Evolutionary conservation across 352 stramenopile genomes (phyloP).

Genomic region (Phytophthora brassicae): DNA sequence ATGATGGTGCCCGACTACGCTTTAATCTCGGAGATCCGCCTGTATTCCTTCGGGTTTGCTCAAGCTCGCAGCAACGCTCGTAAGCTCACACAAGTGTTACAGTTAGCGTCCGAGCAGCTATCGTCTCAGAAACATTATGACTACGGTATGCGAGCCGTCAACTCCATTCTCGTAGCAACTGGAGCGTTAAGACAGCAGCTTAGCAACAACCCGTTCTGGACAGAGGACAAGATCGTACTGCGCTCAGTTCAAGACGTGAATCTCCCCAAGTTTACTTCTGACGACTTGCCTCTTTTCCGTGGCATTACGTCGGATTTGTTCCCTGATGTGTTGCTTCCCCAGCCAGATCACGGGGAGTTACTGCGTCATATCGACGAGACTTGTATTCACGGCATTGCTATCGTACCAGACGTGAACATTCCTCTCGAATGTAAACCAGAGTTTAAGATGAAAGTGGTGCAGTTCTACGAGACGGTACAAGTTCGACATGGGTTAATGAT

Average conservation of each 20-base stretch:
- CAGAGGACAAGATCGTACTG: conserved; percentile 92
- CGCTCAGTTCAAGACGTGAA: conserved; percentile 94
- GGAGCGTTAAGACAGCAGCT: conserved; percentile 90
- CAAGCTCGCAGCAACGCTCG: conserved; percentile 87
- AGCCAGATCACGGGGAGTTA: conserved; percentile 84
- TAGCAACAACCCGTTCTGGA: conserved; percentile 86
- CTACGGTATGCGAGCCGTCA: conserved; percentile 95
- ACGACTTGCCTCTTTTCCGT: conserved; percentile 92
- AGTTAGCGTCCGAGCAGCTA: conserved; percentile 93
- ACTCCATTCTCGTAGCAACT: conserved; percentile 93
- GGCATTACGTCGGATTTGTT: conserved; percentile 95
- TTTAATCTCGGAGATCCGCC: conserved; percentile 92
- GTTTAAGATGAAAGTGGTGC: conserved; percentile 90
- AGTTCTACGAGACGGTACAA: conserved; percentile 95
- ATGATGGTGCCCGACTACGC: conserved; percentile 97
- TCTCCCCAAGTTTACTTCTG: conserved; percentile 93
- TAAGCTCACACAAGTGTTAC: conserved; percentile 93
- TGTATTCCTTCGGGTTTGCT: conserved; percentile 94
- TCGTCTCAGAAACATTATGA: conserved; percentile 95
- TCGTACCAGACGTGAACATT: conserved; percentile 59
- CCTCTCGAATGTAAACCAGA: conserved; percentile 78
- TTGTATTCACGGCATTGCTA: conserved; percentile 61
- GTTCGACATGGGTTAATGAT: conserved; percentile 97
- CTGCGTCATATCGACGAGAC: conserved; percentile 83
- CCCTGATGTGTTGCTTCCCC: conserved; percentile 82